Percentiles rank a stretch among this genome's conserved stretches.
phyloP scores from a whole-genome alignment of 176 grass and related monocot species.

The Triticum timopheevii region DNA sequence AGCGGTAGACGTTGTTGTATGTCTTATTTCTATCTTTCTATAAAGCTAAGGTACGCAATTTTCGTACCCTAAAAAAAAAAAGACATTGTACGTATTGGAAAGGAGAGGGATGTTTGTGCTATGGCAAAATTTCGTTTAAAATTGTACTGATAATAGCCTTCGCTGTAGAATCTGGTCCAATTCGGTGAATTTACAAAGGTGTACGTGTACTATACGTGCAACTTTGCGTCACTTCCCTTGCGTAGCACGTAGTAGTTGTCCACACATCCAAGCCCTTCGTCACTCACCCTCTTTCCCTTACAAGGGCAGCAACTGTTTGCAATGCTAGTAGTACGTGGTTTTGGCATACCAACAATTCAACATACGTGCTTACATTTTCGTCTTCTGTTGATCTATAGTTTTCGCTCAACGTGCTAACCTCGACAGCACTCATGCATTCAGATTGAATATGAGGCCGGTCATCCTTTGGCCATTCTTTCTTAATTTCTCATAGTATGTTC shows the following conservation, averaged over 20 bases:
- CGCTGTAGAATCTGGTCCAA: too few species aligned
- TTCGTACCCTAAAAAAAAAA: too few species aligned
- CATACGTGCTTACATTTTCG: neutral
- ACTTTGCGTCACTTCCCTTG: neutral
- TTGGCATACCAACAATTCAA: neutral
- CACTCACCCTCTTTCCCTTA: neutral
- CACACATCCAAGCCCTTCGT: too few species aligned
- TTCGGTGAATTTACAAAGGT: neutral
- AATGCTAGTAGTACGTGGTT: neutral
- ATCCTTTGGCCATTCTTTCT: neutral
- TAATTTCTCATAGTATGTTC: neutral
- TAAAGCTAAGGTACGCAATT: too few species aligned
- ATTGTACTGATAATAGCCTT: too few species aligned
- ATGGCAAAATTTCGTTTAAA: neutral
- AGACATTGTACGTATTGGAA: too few species aligned
- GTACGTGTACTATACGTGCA: neutral
- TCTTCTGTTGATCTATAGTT: neutral
- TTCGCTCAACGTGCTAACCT: neutral
- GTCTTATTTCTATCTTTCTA: too few species aligned
- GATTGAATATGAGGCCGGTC: neutral
- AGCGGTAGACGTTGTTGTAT: too few species aligned
- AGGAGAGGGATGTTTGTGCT: too few species aligned
- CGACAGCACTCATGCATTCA: neutral
- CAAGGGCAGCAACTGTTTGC: neutral
- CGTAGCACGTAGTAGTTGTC: neutral